These are phyloP conservation scores for Triglochin maritima DNA, from an alignment of 106 monocot species.

Conservation along the genomic window DNA sequence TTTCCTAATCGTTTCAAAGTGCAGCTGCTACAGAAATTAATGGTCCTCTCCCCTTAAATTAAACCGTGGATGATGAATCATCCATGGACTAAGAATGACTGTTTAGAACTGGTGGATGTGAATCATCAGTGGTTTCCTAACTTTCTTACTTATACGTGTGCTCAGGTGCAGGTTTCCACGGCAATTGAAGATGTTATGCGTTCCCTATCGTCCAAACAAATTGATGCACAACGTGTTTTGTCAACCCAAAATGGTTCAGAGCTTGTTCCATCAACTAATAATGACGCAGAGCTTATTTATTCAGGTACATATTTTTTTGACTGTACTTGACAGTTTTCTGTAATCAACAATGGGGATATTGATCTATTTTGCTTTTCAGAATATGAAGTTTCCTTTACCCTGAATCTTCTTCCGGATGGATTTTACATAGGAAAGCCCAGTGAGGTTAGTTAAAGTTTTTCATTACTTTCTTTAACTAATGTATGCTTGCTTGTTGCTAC, in stretches of 20 bases:
- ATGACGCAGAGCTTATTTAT: slow-evolving; percentile 1
- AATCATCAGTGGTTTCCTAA: no score
- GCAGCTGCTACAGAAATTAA: no score
- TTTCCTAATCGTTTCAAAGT: no score
- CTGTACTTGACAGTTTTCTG: background rate
- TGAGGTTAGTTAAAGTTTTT: slow-evolving; percentile 28
- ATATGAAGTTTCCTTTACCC: slow-evolving; percentile 38
- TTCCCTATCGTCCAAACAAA: background rate
- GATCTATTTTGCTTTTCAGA: slow-evolving; percentile 15
- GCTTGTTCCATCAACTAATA: background rate
- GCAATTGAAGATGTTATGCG: background rate
- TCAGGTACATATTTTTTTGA: background rate
- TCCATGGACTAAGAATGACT: no score
- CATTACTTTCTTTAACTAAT: no score
- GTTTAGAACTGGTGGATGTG: no score
- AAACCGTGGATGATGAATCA: no score
- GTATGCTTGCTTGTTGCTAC: background rate
- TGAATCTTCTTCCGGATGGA: slow-evolving; percentile 52
- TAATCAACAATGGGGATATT: background rate
- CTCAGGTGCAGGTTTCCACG: no score
- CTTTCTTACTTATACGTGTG: no score
- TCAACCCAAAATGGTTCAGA: no score
- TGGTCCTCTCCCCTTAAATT: no score
- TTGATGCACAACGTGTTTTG: background rate
- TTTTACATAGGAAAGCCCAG: slow-evolving; percentile 43